Evolutionary conservation across 441 rosid genomes (phyloP).

Genomic region (Gossypium aridum): DNA sequence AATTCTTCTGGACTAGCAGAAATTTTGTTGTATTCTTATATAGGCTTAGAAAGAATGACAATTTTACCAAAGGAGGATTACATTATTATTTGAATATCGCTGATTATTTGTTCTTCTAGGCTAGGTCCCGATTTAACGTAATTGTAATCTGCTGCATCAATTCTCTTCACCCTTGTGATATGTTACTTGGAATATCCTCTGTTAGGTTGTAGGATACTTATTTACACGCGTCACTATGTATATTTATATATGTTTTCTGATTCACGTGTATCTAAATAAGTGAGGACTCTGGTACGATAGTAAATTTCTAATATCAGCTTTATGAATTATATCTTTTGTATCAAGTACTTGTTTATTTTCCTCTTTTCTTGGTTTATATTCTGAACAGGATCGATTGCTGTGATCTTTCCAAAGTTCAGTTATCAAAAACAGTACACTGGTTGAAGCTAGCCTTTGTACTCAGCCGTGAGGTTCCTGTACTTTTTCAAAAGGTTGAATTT

Average conservation of each 20-base stretch:
- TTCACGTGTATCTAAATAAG: constrained; percentile 7
- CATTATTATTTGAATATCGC: background rate
- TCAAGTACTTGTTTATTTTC: background rate
- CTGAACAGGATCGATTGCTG: constrained; percentile 62
- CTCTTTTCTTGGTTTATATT: constrained; percentile 9
- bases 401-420: constrained; percentile 44
- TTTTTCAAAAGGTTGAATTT: constrained; percentile 66
- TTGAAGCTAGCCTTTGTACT: constrained; percentile 75
- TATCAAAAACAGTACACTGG: constrained; percentile 51
- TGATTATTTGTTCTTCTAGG: background rate
- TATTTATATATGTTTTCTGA: background rate
- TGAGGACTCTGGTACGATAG: background rate
- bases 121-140: background rate
- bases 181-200: background rate
- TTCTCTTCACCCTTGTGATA: background rate
- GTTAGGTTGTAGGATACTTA: background rate
- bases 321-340: background rate
- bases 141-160: background rate
- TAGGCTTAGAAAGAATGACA: background rate
- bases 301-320: background rate
- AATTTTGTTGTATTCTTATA: background rate
- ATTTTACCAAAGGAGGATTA: background rate
- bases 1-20: background rate
- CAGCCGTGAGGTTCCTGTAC: constrained; percentile 65
- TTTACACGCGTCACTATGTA: background rate